Base-by-base conservation (phyloP, 2,329 filamentous ascomycete species). In the Trichophyton schoenleinii region DNA sequence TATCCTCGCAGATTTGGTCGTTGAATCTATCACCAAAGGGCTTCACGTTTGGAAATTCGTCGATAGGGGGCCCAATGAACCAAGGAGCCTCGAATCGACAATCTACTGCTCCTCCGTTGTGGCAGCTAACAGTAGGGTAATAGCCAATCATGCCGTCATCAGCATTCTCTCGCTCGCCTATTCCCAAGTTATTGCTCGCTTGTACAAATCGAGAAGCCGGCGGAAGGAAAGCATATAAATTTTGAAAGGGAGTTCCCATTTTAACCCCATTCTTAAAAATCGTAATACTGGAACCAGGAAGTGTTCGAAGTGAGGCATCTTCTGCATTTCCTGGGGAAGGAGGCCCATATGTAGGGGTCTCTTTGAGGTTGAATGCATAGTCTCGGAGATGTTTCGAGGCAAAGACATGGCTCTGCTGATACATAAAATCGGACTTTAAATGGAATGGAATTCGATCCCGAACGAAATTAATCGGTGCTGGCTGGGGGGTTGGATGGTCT, bases 141-240 rank as follows among this genome's bases (percentile, higher is more conserved):
- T 99, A 99, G 9, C 94, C 95, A 1, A 96, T 82, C 81, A 94
- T 88, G 41, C 92, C 94, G 70, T 99, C 94, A 70, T 99, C 94
- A 64, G 95, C 84, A 31, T 90, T 90, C 64, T 94, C 88, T 58
- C 94, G 81, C 18, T 89, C 90, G 11, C 88, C 89, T 48, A 87
- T 73, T 2, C 74, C 74, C 20, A 74, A 64, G 60, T 77, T 76
- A 62, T 76, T 76, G 28, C 72, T 74, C 3, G 71, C 71, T 53
- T 75, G 75, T 20, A 74, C 74, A 11, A 77, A 72, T 53, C 74
- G 72, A 61, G 89, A 95, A 0, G 94, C 91, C 0, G 91, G 92
- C 0, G 94, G 94, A 0, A 99, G 79, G 74, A 99, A 99, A 2
- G 91, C 86, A 28, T 96, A 83, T 0, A 99, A 82, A 66, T 95